phyloP scores from a whole-genome alignment of 2,329 filamentous ascomycete species.

The Chrysoporthe deuterocubensis region DNA sequence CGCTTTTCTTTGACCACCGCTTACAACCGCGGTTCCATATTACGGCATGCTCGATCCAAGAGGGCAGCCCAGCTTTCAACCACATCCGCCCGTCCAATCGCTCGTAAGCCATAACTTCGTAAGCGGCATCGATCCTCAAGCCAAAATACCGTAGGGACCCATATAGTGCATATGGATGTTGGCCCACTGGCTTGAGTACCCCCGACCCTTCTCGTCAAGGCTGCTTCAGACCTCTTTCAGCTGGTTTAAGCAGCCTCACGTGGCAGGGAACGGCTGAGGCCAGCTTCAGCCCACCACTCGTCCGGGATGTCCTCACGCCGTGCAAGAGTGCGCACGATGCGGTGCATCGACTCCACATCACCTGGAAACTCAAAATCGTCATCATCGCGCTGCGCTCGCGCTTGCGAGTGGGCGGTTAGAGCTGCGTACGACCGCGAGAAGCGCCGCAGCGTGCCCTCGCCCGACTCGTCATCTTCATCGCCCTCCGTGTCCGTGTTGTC shows the following conservation, averaged over 20 bases:
- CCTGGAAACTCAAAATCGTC: slow-evolving; percentile 44
- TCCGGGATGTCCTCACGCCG: slow-evolving; percentile 77
- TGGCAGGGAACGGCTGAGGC: slow-evolving; percentile 63
- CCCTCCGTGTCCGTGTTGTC: slow-evolving; percentile 61
- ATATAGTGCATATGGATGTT: neutral
- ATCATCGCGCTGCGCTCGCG: slow-evolving; percentile 32
- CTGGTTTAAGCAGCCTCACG: slow-evolving; percentile 40
- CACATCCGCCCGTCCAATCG: neutral
- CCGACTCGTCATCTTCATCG: slow-evolving; percentile 47
- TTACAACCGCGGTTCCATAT: neutral
- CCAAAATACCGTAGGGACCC: neutral
- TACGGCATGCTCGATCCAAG: neutral
- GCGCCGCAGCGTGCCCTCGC: slow-evolving; percentile 31
- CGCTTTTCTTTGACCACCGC: neutral
- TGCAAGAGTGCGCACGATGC: slow-evolving; percentile 71
- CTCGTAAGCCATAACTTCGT: slow-evolving; percentile 23
- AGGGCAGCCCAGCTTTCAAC: neutral
- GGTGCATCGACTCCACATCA: slow-evolving; percentile 61
- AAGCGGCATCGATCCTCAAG: neutral
- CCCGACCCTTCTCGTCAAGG: neutral
- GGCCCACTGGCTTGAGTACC: neutral
- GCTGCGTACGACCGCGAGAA: slow-evolving; percentile 45
- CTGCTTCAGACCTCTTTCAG: neutral
- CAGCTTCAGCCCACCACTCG: slow-evolving; percentile 78
- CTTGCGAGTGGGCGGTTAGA: slow-evolving; percentile 42